phyloP scores from a whole-genome alignment of 352 stramenopile species.

The Pythium angustatum region DNA sequence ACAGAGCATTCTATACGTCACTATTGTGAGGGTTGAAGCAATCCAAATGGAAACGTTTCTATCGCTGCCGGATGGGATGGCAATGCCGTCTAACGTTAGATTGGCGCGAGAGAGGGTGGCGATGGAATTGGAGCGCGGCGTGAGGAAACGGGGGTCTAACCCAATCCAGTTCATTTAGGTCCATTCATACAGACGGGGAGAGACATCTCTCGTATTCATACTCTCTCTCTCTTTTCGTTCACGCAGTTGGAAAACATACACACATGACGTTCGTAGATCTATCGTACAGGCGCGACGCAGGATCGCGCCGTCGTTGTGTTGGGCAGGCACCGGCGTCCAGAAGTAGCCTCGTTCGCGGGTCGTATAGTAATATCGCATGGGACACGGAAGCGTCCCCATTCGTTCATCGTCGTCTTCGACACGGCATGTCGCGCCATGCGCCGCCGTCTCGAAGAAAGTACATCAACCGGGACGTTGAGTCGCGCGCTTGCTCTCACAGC shows the following conservation, averaged over 20 bases:
- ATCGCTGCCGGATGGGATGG: too few species aligned
- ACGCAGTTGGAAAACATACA: not conserved
- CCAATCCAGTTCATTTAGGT: not conserved
- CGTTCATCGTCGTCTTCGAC: not conserved
- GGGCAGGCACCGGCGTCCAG: too few species aligned
- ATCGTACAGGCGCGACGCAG: not conserved
- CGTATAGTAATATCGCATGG: too few species aligned
- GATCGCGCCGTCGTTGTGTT: not conserved
- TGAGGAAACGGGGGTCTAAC: not conserved
- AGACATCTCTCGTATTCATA: too few species aligned
- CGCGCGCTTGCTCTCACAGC: conserved; percentile 18
- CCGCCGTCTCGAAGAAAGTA: not conserved
- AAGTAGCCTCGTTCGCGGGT: too few species aligned
- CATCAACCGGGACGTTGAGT: not conserved
- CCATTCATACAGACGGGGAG: not conserved
- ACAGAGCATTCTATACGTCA: not conserved
- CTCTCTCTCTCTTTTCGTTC: not conserved
- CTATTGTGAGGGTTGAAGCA: too few species aligned
- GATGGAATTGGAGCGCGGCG: not conserved
- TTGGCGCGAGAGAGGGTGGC: too few species aligned
- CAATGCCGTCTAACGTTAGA: too few species aligned
- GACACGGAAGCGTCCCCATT: too few species aligned
- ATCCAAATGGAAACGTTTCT: too few species aligned
- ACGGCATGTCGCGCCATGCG: not conserved
- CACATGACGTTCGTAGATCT: not conserved